Percentiles rank a stretch among this genome's conserved stretches.
Evolutionary conservation across 805 yeast genomes (phyloP).

Genomic region (Ogataea nakhonphanomensis): DNA sequence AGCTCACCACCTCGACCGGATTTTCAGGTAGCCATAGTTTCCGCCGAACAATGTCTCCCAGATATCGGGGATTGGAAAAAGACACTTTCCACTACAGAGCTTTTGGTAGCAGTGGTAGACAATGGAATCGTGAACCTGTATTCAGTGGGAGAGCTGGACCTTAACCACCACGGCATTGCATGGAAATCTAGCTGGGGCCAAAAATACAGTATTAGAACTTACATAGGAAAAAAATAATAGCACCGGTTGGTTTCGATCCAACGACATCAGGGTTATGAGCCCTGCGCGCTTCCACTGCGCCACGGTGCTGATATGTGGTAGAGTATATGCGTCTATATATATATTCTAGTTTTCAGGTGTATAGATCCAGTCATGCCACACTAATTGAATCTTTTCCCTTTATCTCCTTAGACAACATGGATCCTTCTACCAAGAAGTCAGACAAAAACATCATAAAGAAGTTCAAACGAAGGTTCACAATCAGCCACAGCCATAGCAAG

Average conservation of each 20-base stretch:
- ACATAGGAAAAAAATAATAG: slow-evolving; percentile 44
- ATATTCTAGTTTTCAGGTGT: neutral
- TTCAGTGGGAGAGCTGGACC: slow-evolving; percentile 46
- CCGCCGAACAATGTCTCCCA: slow-evolving; percentile 48
- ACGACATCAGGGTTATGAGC: slow-evolving; percentile 99
- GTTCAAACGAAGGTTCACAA: slow-evolving; percentile 1
- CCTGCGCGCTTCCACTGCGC: slow-evolving; percentile 99
- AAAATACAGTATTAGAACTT: neutral
- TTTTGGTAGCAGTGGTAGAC: slow-evolving; percentile 71
- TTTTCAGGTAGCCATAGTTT: slow-evolving; percentile 62
- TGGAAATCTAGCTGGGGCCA: slow-evolving; percentile 26
- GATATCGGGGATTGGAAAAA: slow-evolving; percentile 39
- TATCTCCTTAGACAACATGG: neutral
- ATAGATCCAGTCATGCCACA: neutral
- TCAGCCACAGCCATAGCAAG: slow-evolving; percentile 2
- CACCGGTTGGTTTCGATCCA: slow-evolving; percentile 96
- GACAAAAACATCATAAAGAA: slow-evolving; percentile 1
- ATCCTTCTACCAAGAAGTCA: neutral
- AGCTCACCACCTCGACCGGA: slow-evolving; percentile 70
- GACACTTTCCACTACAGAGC: too few species aligned
- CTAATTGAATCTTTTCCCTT: neutral
- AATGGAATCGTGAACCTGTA: slow-evolving; percentile 71
- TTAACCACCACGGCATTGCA: slow-evolving; percentile 30
- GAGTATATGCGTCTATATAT: neutral
- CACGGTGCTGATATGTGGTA: slow-evolving; percentile 64